A percentile compares a stretch with the other conserved stretches of the same genome.
phyloP scores from a whole-genome alignment of 2,329 filamentous ascomycete species.

The Trichophyton mentagrophytes region DNA sequence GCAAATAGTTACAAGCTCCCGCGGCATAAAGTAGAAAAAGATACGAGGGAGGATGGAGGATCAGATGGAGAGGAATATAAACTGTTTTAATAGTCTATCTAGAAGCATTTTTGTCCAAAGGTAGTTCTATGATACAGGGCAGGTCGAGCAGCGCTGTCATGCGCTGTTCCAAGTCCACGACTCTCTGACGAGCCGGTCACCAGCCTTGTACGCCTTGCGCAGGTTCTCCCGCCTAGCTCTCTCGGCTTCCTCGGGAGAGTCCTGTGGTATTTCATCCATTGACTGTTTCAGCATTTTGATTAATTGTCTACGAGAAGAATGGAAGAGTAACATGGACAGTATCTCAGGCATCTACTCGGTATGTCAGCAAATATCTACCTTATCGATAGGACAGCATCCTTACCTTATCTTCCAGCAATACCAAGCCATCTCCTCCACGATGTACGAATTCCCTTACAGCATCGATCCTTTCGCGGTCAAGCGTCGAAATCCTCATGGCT shows the following conservation, averaged over 20 bases:
- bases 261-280: conserved; percentile 40
- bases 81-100: not conserved
- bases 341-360: conserved; percentile 58
- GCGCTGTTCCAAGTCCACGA: not conserved
- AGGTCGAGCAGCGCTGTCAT: not conserved
- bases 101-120: not conserved
- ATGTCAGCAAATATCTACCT: conserved; percentile 4
- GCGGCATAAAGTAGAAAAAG: not conserved
- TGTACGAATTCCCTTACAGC: conserved; percentile 70
- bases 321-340: conserved; percentile 79
- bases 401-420: conserved; percentile 54
- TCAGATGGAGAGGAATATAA: not conserved
- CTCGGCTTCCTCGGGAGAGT: conserved; percentile 32
- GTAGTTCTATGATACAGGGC: not conserved
- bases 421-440: conserved; percentile 61
- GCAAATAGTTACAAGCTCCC: not conserved
- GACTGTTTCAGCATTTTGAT: conserved; percentile 56
- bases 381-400: conserved; percentile 7
- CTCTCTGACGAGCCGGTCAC: not conserved
- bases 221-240: conserved; percentile 52
- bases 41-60: not conserved
- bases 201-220: conserved; percentile 41
- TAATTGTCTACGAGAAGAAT: conserved; percentile 68
- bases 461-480: conserved; percentile 86
- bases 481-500: conserved; percentile 54